Conservation (phyloP, 2,329 filamentous ascomycete genomes). For the Fusarium subtropicale region DNA sequence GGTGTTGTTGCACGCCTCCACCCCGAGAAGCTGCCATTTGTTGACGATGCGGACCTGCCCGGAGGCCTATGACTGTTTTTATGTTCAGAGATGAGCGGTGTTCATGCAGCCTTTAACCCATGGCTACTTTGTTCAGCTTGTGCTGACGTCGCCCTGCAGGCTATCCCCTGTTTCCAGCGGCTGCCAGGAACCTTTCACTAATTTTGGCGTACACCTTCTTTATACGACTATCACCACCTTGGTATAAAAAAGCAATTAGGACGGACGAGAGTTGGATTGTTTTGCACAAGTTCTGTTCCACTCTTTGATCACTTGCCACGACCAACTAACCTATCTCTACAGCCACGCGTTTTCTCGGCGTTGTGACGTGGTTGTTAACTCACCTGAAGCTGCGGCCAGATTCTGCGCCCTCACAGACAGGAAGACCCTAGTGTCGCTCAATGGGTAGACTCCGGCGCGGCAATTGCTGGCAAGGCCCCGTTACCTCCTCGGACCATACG, state of each 20-base stretch:
- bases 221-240: neutral
- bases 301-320: slow-evolving; percentile 18
- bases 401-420: slow-evolving; percentile 30
- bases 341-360: slow-evolving; percentile 29
- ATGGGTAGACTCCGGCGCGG: slow-evolving; percentile 27
- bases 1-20: slow-evolving; percentile 31
- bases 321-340: slow-evolving; percentile 12
- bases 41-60: slow-evolving; percentile 4
- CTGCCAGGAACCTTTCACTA: slow-evolving; percentile 5
- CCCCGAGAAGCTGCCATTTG: slow-evolving; percentile 1
- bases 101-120: slow-evolving; percentile 26
- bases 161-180: neutral
- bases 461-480: slow-evolving; percentile 12
- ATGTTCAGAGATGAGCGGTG: slow-evolving; percentile 2
- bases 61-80: slow-evolving; percentile 3
- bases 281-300: neutral
- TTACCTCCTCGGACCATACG: slow-evolving; percentile 19
- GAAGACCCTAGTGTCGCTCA: slow-evolving; percentile 3
- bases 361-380: slow-evolving; percentile 43
- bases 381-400: slow-evolving; percentile 41
- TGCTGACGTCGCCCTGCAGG: slow-evolving; percentile 26
- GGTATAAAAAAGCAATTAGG: slow-evolving; percentile 3
- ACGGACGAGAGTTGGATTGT: neutral
- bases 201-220: neutral
- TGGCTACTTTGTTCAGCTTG: slow-evolving; percentile 10